phyloP scores from a whole-genome alignment of 2,329 filamentous ascomycete species.

The Cytospora leucostoma region DNA sequence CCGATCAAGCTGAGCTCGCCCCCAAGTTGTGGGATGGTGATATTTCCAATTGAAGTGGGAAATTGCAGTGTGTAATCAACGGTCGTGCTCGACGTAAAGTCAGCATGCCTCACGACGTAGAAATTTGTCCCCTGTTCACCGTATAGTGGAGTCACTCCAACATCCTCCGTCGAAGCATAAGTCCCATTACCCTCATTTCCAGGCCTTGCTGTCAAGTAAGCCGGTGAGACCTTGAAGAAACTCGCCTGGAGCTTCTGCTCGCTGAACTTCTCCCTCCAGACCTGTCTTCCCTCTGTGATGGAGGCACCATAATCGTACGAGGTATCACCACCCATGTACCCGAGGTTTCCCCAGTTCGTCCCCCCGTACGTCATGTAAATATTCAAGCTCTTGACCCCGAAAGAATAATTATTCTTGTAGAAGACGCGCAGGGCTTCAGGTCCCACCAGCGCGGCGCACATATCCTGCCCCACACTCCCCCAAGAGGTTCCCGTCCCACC shows the following conservation, averaged over 20 bases:
- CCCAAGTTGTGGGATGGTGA: slow-evolving; percentile 59
- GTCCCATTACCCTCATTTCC: slow-evolving; percentile 48
- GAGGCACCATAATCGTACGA: slow-evolving; percentile 57
- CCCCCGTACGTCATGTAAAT: slow-evolving; percentile 79
- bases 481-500: slow-evolving; percentile 74
- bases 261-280: slow-evolving; percentile 74
- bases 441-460: slow-evolving; percentile 66
- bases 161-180: slow-evolving; percentile 54
- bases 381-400: slow-evolving; percentile 67
- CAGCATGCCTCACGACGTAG: slow-evolving; percentile 67
- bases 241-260: slow-evolving; percentile 76
- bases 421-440: slow-evolving; percentile 74
- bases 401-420: slow-evolving; percentile 72
- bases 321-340: slow-evolving; percentile 66
- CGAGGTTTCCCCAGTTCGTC: slow-evolving; percentile 81
- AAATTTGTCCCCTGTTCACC: slow-evolving; percentile 54
- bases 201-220: slow-evolving; percentile 63
- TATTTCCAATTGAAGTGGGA: slow-evolving; percentile 51
- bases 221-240: slow-evolving; percentile 71
- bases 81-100: slow-evolving; percentile 58
- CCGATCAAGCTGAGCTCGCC: slow-evolving; percentile 59
- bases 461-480: slow-evolving; percentile 70
- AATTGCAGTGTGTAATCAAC: slow-evolving; percentile 65
- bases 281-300: slow-evolving; percentile 68
- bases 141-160: slow-evolving; percentile 64